Conservation (phyloP, 1,139 yeast genomes). For the Hanseniaspora uvarum region DNA sequence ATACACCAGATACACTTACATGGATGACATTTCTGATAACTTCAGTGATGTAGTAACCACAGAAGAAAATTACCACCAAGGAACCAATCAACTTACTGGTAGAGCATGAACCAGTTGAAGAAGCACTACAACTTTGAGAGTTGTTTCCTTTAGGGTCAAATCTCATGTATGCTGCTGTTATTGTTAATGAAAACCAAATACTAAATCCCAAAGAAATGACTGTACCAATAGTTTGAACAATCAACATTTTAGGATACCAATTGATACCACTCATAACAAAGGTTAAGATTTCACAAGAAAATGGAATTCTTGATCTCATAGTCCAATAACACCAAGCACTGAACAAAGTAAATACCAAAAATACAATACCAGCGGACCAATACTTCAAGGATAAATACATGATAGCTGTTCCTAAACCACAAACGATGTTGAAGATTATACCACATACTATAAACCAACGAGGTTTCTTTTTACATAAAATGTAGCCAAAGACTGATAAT, state of each 20-base stretch:
- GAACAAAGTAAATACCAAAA: constrained; percentile 51
- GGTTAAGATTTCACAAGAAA: constrained; percentile 64
- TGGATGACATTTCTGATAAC: constrained; percentile 78
- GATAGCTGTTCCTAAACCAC: constrained; percentile 68
- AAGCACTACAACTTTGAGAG: constrained; percentile 40
- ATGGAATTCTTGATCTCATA: constrained; percentile 56
- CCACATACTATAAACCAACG: constrained; percentile 60
- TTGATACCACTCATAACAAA: constrained; percentile 70
- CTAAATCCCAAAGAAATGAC: constrained; percentile 55
- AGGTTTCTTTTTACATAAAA: constrained; percentile 56
- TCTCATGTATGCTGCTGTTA: constrained; percentile 69
- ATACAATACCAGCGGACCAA: constrained; percentile 72
- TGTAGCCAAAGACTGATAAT: constrained; percentile 46
- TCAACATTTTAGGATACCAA: constrained; percentile 55
- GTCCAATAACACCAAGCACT: constrained; percentile 68
- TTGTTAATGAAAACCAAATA: constrained; percentile 52
- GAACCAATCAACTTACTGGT: constrained; percentile 57
- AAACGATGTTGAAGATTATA: constrained; percentile 51
- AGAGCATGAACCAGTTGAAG: constrained; percentile 50
- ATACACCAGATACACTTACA: constrained; percentile 73
- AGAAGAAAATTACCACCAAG: constrained; percentile 61
- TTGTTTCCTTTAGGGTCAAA: constrained; percentile 44
- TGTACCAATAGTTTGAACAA: constrained; percentile 57
- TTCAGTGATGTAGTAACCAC: constrained; percentile 78
- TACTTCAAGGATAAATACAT: constrained; percentile 54